Evolutionary conservation across 2,329 filamentous ascomycete genomes (phyloP).

Genomic region (Fusarium sp.): DNA sequence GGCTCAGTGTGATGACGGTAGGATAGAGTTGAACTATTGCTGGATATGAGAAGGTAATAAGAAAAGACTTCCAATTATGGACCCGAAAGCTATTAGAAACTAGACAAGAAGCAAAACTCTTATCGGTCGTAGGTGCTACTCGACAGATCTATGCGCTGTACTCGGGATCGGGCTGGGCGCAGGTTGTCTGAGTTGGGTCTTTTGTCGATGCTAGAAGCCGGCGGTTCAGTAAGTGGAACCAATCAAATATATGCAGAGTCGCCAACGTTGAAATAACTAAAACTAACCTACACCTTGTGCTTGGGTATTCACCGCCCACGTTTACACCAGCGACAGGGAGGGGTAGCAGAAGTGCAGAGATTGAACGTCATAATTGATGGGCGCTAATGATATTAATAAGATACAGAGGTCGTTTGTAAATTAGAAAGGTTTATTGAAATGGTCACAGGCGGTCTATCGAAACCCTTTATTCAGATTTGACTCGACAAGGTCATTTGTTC

Average conservation of each 20-base stretch:
- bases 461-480: neutral
- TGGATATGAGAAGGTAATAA: slow-evolving; percentile 4
- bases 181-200: slow-evolving; percentile 37
- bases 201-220: slow-evolving; percentile 33
- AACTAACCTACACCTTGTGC: slow-evolving; percentile 33
- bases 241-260: slow-evolving; percentile 41
- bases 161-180: slow-evolving; percentile 31
- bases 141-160: slow-evolving; percentile 16
- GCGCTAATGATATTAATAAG: neutral
- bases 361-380: slow-evolving; percentile 16
- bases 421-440: neutral
- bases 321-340: slow-evolving; percentile 32
- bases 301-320: slow-evolving; percentile 41
- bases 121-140: neutral
- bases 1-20: slow-evolving; percentile 33
- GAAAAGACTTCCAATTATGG: neutral
- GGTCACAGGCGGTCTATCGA: neutral
- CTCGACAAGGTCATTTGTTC: slow-evolving; percentile 6
- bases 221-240: slow-evolving; percentile 41
- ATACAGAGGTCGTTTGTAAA: neutral
- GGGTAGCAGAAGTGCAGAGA: slow-evolving; percentile 32
- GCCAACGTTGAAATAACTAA: slow-evolving; percentile 36
- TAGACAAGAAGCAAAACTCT: neutral
- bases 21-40: slow-evolving; percentile 10
- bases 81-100: neutral